Conservation (phyloP, 2,329 filamentous ascomycete species). For the Phyllosticta paracitricarpa region DNA sequence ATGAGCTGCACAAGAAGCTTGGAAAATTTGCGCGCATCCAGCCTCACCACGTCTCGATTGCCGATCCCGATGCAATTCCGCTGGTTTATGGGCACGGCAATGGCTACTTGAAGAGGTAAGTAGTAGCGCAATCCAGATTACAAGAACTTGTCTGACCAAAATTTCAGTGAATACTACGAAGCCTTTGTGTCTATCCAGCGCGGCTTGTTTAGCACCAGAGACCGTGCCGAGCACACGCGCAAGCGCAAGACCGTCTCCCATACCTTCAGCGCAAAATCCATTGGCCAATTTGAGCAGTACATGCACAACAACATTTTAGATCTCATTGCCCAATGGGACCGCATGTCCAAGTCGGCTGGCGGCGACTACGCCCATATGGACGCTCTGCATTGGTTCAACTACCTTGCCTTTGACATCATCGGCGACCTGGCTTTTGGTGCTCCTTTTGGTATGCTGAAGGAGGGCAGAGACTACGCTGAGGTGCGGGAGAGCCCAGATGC, state of each 20-base stretch:
- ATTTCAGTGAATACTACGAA: slow-evolving; percentile 69
- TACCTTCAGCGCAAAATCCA: slow-evolving; percentile 73
- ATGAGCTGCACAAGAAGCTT: slow-evolving; percentile 62
- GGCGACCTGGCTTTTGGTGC: slow-evolving; percentile 61
- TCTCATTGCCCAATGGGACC: slow-evolving; percentile 65
- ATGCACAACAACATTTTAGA: slow-evolving; percentile 69
- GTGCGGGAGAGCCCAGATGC: slow-evolving; percentile 52
- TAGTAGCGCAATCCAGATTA: not conserved
- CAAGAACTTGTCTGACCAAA: not conserved
- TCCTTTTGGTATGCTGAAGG: slow-evolving; percentile 73
- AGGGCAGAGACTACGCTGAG: slow-evolving; percentile 67
- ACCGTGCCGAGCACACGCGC: slow-evolving; percentile 70
- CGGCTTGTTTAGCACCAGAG: slow-evolving; percentile 81
- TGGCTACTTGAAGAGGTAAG: slow-evolving; percentile 39
- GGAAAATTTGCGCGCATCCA: slow-evolving; percentile 76
- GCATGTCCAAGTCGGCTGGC: slow-evolving; percentile 43
- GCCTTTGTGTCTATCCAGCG: slow-evolving; percentile 80
- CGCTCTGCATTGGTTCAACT: slow-evolving; percentile 73
- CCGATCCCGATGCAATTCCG: slow-evolving; percentile 67
- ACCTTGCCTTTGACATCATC: slow-evolving; percentile 51
- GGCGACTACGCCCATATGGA: slow-evolving; percentile 56
- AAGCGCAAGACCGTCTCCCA: slow-evolving; percentile 86
- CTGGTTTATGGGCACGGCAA: slow-evolving; percentile 60
- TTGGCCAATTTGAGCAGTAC: slow-evolving; percentile 80
- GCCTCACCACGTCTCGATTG: slow-evolving; percentile 74